phyloP scores from a whole-genome alignment of 805 yeast genomes.

The Starmerella lactis-condensi region DNA sequence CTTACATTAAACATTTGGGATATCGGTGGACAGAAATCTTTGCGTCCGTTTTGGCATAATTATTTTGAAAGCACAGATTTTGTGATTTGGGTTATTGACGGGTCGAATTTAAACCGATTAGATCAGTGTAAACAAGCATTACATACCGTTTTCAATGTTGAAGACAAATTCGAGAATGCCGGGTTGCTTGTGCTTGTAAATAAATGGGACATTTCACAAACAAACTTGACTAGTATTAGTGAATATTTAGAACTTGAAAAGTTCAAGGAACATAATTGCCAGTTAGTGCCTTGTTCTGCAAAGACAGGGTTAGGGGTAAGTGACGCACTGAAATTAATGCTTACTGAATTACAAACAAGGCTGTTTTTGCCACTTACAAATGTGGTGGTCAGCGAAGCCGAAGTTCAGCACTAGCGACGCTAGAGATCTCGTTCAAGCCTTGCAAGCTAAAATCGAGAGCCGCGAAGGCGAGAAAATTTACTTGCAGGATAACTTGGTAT shows the following conservation, averaged over 20 bases:
- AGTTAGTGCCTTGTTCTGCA: slow-evolving; percentile 32
- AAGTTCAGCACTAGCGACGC: too few relatives aligned
- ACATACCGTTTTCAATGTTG: slow-evolving; percentile 30
- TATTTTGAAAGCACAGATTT: slow-evolving; percentile 70
- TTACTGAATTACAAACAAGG: slow-evolving; percentile 25
- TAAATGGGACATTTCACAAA: slow-evolving; percentile 44
- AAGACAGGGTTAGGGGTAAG: slow-evolving; percentile 27
- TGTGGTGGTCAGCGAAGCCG: too few relatives aligned
- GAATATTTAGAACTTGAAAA: slow-evolving; percentile 20
- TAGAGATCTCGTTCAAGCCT: too few relatives aligned
- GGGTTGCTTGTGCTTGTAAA: slow-evolving; percentile 53
- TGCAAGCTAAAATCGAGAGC: too few relatives aligned
- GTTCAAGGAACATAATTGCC: slow-evolving; percentile 25
- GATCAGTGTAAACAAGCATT: slow-evolving; percentile 50
- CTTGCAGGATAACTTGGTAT: too few relatives aligned
- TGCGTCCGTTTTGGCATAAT: slow-evolving; percentile 83
- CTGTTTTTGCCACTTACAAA: too few relatives aligned
- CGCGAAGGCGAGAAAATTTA: too few relatives aligned
- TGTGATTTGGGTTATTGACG: slow-evolving; percentile 75
- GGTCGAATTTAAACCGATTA: slow-evolving; percentile 39
- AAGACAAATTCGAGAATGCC: slow-evolving; percentile 48
- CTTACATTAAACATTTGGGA: slow-evolving; percentile 37
- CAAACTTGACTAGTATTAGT: slow-evolving; percentile 6
- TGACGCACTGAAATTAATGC: slow-evolving; percentile 29
- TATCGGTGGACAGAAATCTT: slow-evolving; percentile 73